Base-by-base conservation (phyloP, 768 basidiomycete genomes). In the Polyporus arcularius region DNA sequence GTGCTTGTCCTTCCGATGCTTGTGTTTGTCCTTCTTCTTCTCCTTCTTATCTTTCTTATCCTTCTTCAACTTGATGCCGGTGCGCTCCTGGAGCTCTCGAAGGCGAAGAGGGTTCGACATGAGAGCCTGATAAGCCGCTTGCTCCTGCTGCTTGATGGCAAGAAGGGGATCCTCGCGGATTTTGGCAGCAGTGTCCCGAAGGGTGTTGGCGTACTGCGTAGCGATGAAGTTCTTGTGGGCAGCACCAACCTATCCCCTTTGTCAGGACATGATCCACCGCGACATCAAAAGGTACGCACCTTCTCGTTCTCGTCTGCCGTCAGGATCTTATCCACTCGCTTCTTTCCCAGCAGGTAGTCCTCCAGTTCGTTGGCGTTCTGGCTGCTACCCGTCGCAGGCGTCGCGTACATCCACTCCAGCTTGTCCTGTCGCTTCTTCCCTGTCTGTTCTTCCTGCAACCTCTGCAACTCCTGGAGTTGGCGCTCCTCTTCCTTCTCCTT, bases 361-460 rank as follows among this genome's bases (percentile, higher is more conserved):
- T 99, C 97, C 66, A 98, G 74, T 63, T 98, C 96, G 67, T 94
- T 96, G 35, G 89, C 73, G 70, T 94, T 95, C 67, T 90, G 85
- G 55, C 78, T 89, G 62, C 82, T 88, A n/a, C 96, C 96, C 4
- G 90, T 88, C 1, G 94, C 93, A 4, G 97, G 97, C 1, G 96
- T 97, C n/a, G 96, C 80, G 77, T 98, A 99, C 94, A 99, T 96
- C 97, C 97, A 99, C 73, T 99, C 97, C 51, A 99, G 74, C 72
- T 94, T 94, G 76, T 98, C 96, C 53, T 89, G 86, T 65, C 92
- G 80, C 76, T 96, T 97, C 80, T 90, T 94, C 38, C 96, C 96
- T 10, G 96, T 98, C 65, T 96, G 87, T 66, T 92, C 92, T 72
- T 96, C 95, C 73, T 98, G 96, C 58, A 99, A 75, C 53, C 96